Evolutionary conservation across 1,284 basidiomycete species (phyloP), one percentile per base, ranked within the genome.

Genomic region (Fistulina hepatica): DNA sequence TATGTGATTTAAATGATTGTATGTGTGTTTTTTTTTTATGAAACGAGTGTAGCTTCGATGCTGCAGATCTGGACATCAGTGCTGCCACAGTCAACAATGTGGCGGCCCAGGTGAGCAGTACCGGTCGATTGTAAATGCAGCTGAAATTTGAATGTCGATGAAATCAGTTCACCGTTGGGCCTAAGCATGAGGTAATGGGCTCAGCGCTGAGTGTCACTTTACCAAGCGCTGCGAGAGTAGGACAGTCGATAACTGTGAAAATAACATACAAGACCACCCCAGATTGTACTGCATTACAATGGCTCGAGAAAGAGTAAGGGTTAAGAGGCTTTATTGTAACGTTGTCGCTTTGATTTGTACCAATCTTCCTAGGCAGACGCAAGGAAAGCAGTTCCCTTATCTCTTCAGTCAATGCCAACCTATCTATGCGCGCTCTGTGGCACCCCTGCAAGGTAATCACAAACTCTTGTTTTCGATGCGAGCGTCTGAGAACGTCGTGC

Each of bases 331-430:
- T 16, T 17, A 28, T 31, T 17, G 23, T 17, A 11, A 36, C 27
- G 34, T 26, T 19, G 26, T 35, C 10, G 16, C 2, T 11, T 21
- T 39, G 28, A 36, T 22, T 10, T 26, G 20, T 20, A 15, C 16
- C 15, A n/a, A n/a, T n/a, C n/a, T 19, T 5, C 39, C n/a, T 43
- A 85, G 83, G 45, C 92, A 97, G 60, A 97, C 93, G 0, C 85
- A 90, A 44, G 84, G 84, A 16, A 88, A 90, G 52, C 64, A 67
- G 40, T 81, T 85, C 59, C 85, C 90, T 0, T 97, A 86, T 63
- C 64, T 97, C 24, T 97, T 95, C 67, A 92, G 86, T 42, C 92
- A 97, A 59, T 90, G 84, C 54, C 92, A 97, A 57, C 90, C 93
- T 13, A 93, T 91, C 50, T 89, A 92, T 53, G 82, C 82, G 7